phyloP scores from a whole-genome alignment of 1,284 basidiomycete species.

The Irpex sp. region DNA sequence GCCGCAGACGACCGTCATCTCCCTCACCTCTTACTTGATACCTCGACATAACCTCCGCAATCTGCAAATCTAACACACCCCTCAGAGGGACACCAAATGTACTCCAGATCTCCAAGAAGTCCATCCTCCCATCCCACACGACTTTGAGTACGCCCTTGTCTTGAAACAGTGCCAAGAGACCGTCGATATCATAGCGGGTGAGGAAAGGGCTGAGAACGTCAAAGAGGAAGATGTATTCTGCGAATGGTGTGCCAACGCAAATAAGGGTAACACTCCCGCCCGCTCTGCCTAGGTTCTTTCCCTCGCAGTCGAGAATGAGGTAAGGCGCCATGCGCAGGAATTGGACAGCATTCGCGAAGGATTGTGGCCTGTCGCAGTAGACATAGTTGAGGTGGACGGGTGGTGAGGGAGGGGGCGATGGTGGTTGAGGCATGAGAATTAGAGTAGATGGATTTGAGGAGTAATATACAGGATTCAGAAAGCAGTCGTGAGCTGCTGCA shows the following conservation, averaged over 20 bases:
- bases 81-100: conserved; percentile 28
- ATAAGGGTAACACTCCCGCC: conserved; percentile 38
- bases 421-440: conserved; percentile 3
- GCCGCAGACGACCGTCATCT: conserved; percentile 25
- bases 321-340: conserved; percentile 15
- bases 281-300: conserved; percentile 33
- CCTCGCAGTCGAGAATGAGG: conserved; percentile 30
- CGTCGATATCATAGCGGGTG: conserved; percentile 19
- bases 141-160: conserved; percentile 32
- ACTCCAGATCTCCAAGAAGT: conserved; percentile 34
- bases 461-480: conserved; percentile 7
- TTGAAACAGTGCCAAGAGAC: conserved; percentile 27
- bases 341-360: conserved; percentile 12
- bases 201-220: conserved; percentile 30
- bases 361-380: conserved; percentile 14
- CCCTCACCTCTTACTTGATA: conserved; percentile 27
- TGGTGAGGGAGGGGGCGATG: not conserved
- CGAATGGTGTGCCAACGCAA: conserved; percentile 36
- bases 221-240: conserved; percentile 37
- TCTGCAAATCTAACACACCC: conserved; percentile 38
- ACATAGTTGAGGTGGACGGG: conserved; percentile 13
- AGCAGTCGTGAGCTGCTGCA: conserved; percentile 1
- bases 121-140: conserved; percentile 44
- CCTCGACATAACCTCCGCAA: conserved; percentile 32
- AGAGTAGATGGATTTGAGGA: not conserved